Evolutionary conservation across 2,329 filamentous ascomycete genomes (phyloP), one percentile per base, ranked within the genome.

Genomic region (Didymosphaeria variabile): DNA sequence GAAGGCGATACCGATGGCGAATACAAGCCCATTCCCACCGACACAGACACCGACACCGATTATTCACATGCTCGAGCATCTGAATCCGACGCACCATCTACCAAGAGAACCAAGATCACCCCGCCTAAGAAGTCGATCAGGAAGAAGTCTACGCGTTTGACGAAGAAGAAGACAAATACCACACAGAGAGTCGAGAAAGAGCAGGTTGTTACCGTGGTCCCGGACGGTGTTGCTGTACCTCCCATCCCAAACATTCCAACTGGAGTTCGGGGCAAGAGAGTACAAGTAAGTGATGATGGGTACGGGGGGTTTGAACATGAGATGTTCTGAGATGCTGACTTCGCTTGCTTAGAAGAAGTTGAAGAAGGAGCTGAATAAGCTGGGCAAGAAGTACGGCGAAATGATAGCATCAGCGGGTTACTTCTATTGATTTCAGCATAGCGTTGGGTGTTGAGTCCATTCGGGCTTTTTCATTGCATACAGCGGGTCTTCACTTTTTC

Each of bases 261-360:
- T 0, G 68, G 64, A 5, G 57, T 66, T 2, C 67, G 68, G 31
- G 68, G 72, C 3, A 70, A 62, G 42, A 64, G 61, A n/a, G 66
- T 65, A 0, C 34, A 36, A 49, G 64, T 69, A 9, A 57, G 55
- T 0, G 62, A 69, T 17, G 75, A 78, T 65, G 73, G 71, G 12
- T 78, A 68, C 58, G 75, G 74, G 0, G 75, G 75, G 2, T 57
- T 72, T 13, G 74, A 67, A 7, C 70, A 78, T 62, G 75, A 78
- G 63, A 78, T 78, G n/a, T 78, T 78, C 49, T 78, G 58, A 72
- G 46, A 21, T 51, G 29, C 46, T 15, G 23, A 15, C 19, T 17
- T 47, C 13, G 15, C 9, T n/a, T n/a, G n/a, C n/a, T n/a, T n/a
- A n/a, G n/a, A n/a, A n/a, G n/a, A n/a, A n/a, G n/a, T n/a, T n/a